Evolutionary conservation across 306 rosid species (phyloP), one percentile per base, ranked within the genome.

Genomic region (Castanopsis chinensis): DNA sequence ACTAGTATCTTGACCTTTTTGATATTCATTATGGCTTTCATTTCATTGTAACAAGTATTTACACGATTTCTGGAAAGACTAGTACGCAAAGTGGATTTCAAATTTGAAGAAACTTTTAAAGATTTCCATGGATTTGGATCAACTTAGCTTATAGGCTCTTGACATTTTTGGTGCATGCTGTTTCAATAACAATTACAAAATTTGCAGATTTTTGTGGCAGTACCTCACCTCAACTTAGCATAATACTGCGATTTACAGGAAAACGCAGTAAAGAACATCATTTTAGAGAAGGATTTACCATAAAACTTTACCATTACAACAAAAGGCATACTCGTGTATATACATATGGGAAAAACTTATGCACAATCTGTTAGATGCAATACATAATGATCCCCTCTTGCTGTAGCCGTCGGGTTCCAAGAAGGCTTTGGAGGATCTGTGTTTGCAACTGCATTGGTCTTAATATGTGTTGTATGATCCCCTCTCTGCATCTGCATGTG

Each of bases 341-440:
- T 7, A 37, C 43, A 1, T 6, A 2, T 7, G 43, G 43, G 10
- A 37, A 37, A 37, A 37, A 37, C 43, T 37, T 37, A 37, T 37
- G 43, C 43, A 37, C 10, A 37, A 7, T 37, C 43, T 2, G 2
- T 37, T 37, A 7, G 43, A 37, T 37, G 43, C 43, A 37, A 37
- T 37, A 37, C 0, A 37, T 37, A 37, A 37, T 7, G 3, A 6
- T 37, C 43, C 43, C 2, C 99, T 87, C 92, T 93, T 72, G 97
- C 99, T 8, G 69, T 87, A 3, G 93, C 98, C 19, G 75, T 93
- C 80, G 99, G 98, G 30, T 85, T 93, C 79, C 98, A 93, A 82
- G 97, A 95, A 87, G 99, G 99, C 41, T 90, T 93, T 56, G 92
- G 93, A 30, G 99, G 93, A 80, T 85, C 98, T 55, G 65, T 87